Evolutionary conservation across 257 asterid genomes (phyloP).

Genomic region (Primulina huaijiensis): DNA sequence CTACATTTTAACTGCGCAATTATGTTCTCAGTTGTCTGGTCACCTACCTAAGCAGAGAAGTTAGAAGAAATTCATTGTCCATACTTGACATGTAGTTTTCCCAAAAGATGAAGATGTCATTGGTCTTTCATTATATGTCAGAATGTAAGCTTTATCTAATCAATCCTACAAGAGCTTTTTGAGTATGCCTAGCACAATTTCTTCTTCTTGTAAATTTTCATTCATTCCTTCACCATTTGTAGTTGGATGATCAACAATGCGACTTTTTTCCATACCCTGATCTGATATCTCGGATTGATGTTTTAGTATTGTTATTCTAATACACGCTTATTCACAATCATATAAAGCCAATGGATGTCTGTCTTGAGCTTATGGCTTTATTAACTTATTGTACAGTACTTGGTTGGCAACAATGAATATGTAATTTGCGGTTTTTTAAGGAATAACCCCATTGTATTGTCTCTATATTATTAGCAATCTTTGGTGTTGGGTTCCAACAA

Average conservation of each 20-base stretch:
- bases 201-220: not conserved
- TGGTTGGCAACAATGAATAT: constrained; percentile 22
- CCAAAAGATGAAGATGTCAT: not conserved
- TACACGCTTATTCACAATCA: not conserved
- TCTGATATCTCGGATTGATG: constrained; percentile 3
- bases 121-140: too few species aligned
- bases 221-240: not conserved
- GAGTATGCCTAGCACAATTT: not conserved
- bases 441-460: not conserved
- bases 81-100: not conserved
- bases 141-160: not conserved
- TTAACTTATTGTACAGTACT: not conserved
- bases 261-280: not conserved
- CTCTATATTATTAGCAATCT: not conserved
- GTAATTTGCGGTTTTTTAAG: constrained; percentile 17
- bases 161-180: too few species aligned
- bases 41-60: not conserved
- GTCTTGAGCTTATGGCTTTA: constrained; percentile 7
- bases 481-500: not conserved
- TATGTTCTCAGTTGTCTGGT: not conserved
- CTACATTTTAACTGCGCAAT: not conserved
- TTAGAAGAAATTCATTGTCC: not conserved
- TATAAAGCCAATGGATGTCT: not conserved
- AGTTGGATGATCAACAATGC: not conserved
- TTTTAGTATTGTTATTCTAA: constrained; percentile 9